Evolutionary conservation across 306 rosid species (phyloP), one percentile per base, ranked within the genome.

Genomic region (Acacia acuminata): DNA sequence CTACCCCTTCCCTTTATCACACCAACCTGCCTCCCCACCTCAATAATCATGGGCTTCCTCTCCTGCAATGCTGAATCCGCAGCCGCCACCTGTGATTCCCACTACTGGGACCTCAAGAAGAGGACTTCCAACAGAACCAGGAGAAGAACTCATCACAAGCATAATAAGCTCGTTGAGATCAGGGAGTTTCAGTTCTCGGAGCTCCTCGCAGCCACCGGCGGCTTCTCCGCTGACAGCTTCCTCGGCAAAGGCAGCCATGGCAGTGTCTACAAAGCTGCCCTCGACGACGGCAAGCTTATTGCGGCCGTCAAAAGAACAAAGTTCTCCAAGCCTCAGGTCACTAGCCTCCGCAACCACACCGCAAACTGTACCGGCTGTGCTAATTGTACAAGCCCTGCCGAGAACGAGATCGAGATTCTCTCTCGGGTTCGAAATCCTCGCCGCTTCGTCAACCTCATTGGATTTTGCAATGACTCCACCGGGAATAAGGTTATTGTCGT

Each of bases 401-500:
- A 92, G 55, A 94, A 94, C 91, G 98, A 94, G 91, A 91, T 95
- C 88, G 98, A 95, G 90, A 93, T 93, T 60, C 96, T 95, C 27
- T 93, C 99, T 0, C 84, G 84, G 0, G 88, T 93, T 14, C 91
- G 78, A 0, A 85, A 85, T 67, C 91, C 86, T 20, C 86, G 97
- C 79, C 88, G 91, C 40, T 82, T 94, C 55, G 98, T 94, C 1
- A 94, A 94, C 80, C 92, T 94, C 36, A 82, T 94, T 32, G 99
- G 99, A 0, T 92, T 92, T 74, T 87, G 91, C 69, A 61, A 88
- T 0, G 87, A 92, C 71, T 82, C 87, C 0, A 73, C 81, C 75
- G 85, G 84, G 38, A 81, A 55, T 45, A 86, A 89, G 56, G 24
- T 90, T 16, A 75, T 93, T 22, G 97, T 94, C 76, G 98, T 94